phyloP scores from a whole-genome alignment of 208 protist genomes.

The Leptomonas seymouri region DNA sequence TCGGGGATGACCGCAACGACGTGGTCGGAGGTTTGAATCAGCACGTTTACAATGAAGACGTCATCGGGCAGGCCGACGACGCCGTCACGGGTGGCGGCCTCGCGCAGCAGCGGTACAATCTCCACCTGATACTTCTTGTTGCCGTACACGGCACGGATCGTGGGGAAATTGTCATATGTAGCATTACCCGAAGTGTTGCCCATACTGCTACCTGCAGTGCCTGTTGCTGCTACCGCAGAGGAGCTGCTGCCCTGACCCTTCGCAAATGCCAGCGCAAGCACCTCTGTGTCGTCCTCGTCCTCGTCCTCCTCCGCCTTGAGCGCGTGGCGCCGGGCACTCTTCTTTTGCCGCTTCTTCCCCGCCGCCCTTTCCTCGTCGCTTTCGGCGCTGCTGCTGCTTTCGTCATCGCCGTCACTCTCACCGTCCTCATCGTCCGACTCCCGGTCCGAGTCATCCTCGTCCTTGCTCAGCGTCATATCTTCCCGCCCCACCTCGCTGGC shows the following conservation, averaged over 20 bases:
- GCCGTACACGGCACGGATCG: conserved; percentile 41
- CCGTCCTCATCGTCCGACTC: conserved; percentile 15
- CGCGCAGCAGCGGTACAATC: conserved; percentile 51
- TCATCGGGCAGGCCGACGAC: conserved; percentile 45
- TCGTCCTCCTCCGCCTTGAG: conserved; percentile 5
- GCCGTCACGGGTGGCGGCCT: conserved; percentile 45
- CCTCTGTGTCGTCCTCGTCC: conserved; percentile 9
- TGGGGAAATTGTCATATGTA: conserved; percentile 61
- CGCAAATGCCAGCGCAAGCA: background rate
- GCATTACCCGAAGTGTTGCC: background rate
- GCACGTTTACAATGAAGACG: conserved; percentile 78
- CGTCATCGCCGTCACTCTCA: conserved; percentile 17
- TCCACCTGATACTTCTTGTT: conserved; percentile 55
- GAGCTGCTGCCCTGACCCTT: conserved; percentile 1
- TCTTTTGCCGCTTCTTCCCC: background rate
- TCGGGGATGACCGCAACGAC: conserved; percentile 83
- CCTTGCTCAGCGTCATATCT: conserved; percentile 13
- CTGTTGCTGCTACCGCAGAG: background rate
- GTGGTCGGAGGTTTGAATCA: conserved; percentile 49
- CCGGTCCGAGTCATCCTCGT: conserved; percentile 28
- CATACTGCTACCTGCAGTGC: background rate
- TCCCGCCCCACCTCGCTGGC: conserved; percentile 23
- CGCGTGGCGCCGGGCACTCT: background rate
- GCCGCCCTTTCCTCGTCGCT: conserved; percentile 28
- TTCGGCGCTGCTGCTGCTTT: conserved; percentile 8